Conservation (phyloP, 768 basidiomycete genomes). For the Podaxis pistillaris region DNA sequence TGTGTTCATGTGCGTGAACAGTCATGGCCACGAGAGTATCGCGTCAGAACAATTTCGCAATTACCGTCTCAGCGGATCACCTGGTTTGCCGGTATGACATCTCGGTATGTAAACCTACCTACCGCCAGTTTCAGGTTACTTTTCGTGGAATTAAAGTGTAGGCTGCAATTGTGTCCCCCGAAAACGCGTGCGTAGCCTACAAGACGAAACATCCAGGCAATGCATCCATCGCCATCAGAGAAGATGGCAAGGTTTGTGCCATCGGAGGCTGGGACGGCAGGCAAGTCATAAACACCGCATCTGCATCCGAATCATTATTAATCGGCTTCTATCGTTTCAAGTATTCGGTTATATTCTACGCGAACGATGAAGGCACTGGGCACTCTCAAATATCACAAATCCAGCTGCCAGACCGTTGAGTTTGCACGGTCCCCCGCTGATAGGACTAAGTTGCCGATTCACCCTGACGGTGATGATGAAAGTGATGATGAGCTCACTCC, state of each 20-base stretch:
- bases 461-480: conserved; percentile 29
- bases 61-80: conserved; percentile 88
- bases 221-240: conserved; percentile 68
- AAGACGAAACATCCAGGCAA: conserved; percentile 79
- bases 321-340: conserved; percentile 27
- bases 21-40: conserved; percentile 89
- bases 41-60: conserved; percentile 51
- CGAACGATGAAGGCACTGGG: conserved; percentile 82
- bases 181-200: conserved; percentile 23
- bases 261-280: conserved; percentile 94
- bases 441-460: neutral
- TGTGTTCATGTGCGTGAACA: conserved; percentile 23
- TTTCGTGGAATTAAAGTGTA: conserved; percentile 9
- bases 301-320: neutral
- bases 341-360: conserved; percentile 81
- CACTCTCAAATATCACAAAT: conserved; percentile 79
- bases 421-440: conserved; percentile 49
- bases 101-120: conserved; percentile 32
- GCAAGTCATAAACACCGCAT: conserved; percentile 44
- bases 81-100: conserved; percentile 66
- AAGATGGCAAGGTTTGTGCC: conserved; percentile 78
- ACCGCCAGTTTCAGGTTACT: neutral
- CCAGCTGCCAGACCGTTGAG: conserved; percentile 67
- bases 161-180: conserved; percentile 18
- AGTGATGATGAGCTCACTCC: conserved; percentile 54